Evolutionary conservation across 495 filamentous ascomycete species (phyloP).

Genomic region (Talaromyces trachyspermus): DNA sequence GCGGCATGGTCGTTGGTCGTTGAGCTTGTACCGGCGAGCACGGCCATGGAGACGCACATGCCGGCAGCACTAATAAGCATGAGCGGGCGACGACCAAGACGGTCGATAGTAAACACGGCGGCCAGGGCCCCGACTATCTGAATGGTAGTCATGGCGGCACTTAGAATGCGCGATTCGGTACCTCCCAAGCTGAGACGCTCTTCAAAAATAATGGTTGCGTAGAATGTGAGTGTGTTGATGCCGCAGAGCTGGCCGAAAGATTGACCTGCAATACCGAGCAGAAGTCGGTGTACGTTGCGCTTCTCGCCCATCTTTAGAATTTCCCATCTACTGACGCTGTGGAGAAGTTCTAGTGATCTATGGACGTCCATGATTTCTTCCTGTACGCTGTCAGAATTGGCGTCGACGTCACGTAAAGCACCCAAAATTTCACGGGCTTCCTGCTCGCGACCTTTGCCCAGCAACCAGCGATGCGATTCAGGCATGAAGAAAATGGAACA

Average conservation of each 20-base stretch:
- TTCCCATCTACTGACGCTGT: conserved; percentile 16
- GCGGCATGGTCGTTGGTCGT: conserved; percentile 25
- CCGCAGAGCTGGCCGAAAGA: conserved; percentile 51
- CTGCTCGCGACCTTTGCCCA: conserved; percentile 46
- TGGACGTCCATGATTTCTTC: conserved; percentile 27
- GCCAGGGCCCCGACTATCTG: conserved; percentile 66
- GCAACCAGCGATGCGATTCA: conserved; percentile 56
- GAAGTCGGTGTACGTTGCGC: conserved; percentile 18
- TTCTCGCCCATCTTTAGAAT: conserved; percentile 19
- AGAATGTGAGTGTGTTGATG: conserved; percentile 55
- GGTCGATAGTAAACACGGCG: conserved; percentile 72
- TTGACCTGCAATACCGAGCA: conserved; percentile 25
- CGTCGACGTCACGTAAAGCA: conserved; percentile 17
- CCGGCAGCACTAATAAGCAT: conserved; percentile 48
- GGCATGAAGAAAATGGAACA: conserved; percentile 49
- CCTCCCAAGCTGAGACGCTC: conserved; percentile 53
- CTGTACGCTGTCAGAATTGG: conserved; percentile 18
- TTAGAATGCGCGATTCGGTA: conserved; percentile 73
- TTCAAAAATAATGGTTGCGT: conserved; percentile 52
- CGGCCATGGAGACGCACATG: conserved; percentile 55
- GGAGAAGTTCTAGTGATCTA: conserved; percentile 25
- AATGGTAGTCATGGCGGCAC: conserved; percentile 68
- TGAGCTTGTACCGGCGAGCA: conserved; percentile 40
- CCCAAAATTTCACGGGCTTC: conserved; percentile 37
- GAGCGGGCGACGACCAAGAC: conserved; percentile 59